Conservation (phyloP, 192 early-diverging fungal genomes). For the Coemansia sp. region DNA sequence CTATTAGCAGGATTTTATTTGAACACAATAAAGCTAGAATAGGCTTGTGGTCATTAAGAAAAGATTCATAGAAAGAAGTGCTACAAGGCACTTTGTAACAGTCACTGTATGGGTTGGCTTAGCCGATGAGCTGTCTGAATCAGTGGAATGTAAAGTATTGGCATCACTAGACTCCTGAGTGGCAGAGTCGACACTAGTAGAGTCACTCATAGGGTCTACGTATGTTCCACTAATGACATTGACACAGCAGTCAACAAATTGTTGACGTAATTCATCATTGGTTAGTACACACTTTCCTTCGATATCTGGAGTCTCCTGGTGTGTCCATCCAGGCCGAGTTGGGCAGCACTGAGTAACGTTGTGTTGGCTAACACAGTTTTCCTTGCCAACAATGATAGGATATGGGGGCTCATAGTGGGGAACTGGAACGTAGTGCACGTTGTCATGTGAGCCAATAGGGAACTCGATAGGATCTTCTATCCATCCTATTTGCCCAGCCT, state of each 20-base stretch:
- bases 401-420: conserved; percentile 2
- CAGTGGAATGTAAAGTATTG: too few relatives aligned
- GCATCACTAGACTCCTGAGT: background rate
- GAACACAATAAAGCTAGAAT: too few relatives aligned
- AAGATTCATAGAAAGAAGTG: too few relatives aligned
- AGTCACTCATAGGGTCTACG: background rate
- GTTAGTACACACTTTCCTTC: background rate
- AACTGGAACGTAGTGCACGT: background rate
- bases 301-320: background rate
- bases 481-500: background rate
- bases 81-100: too few relatives aligned
- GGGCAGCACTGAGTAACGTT: background rate
- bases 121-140: too few relatives aligned
- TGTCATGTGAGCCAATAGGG: conserved; percentile 3
- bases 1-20: too few relatives aligned
- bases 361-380: background rate
- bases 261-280: background rate
- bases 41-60: too few relatives aligned
- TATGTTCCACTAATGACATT: background rate
- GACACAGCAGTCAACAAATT: background rate
- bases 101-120: too few relatives aligned
- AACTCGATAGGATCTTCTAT: background rate
- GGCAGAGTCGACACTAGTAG: background rate
- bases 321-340: background rate
- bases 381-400: background rate